A percentile compares a stretch with the other conserved stretches of the same genome.
These are phyloP conservation scores for Suillus brevipes DNA, from an alignment of 768 basidiomycete species.

Conservation along the genomic window DNA sequence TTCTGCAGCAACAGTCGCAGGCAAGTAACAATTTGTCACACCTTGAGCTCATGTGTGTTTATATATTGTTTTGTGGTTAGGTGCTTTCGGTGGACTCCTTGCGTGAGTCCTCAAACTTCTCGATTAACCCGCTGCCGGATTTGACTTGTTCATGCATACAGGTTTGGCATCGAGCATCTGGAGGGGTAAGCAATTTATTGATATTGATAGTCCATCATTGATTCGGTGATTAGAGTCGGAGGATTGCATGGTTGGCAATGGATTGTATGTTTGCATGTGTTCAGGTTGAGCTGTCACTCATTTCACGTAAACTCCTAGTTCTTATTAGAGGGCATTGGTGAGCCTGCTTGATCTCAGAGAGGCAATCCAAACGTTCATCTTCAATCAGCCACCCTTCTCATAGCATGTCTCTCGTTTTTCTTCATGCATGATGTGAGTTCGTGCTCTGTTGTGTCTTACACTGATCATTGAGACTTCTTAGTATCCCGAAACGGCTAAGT, in stretches of 20 bases:
- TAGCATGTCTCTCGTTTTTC: conserved; percentile 38
- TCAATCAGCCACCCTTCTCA: conserved; percentile 20
- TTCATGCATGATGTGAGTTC: conserved; percentile 52
- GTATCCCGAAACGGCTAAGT: conserved; percentile 61
- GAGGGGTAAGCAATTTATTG: conserved; percentile 29
- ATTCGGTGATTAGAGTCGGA: conserved; percentile 14
- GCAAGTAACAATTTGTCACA: conserved; percentile 17
- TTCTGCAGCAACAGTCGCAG: conserved; percentile 58
- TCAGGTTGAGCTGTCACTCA: neutral
- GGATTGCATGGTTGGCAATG: conserved; percentile 39
- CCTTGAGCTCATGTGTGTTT: too few relatives aligned
- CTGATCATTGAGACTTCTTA: conserved; percentile 15
- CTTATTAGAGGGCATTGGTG: conserved; percentile 32
- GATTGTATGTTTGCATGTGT: conserved; percentile 29
- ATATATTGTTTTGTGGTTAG: conserved; percentile 15
- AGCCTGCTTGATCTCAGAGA: neutral
- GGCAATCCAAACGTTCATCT: neutral
- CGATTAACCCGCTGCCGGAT: neutral
- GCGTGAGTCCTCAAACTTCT: conserved; percentile 35
- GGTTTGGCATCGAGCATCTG: conserved; percentile 35
- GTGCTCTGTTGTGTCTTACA: neutral
- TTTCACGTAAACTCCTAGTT: conserved; percentile 25
- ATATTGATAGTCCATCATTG: neutral
- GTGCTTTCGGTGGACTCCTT: conserved; percentile 48
- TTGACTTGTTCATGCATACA: conserved; percentile 15